Evolutionary conservation across 331 rosid genomes (phyloP), one percentile per base, ranked within the genome.

Genomic region (Pyracantha coccinea): DNA sequence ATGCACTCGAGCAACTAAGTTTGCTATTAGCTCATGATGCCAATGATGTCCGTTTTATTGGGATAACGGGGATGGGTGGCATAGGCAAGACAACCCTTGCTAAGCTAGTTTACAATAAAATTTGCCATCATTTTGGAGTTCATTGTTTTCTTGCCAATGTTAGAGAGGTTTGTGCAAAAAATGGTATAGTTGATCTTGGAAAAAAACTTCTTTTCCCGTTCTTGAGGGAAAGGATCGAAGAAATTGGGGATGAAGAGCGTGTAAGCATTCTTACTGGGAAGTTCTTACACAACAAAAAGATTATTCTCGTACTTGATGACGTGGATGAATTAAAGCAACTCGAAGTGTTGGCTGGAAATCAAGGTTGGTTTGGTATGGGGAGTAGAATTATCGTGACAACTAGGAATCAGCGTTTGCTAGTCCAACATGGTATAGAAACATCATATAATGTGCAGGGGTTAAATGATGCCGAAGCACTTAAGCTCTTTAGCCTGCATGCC

Each of bases 301-400:
- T 78, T 14, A 29, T 78, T 23, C 27, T 78, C 8, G 21, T 78
- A 38, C 28, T 78, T 9, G 77, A 78, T 64, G 82, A 64, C 9
- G 81, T 64, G 15, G 73, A 78, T 78, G 45, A 75, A 10, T 38
- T 38, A 9, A 38, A 10, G 45, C 45, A 38, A 0, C 45, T 38
- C 45, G 0, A 38, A 57, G 10, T 25, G 0, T 44, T 71, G 73
- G 72, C 52, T 14, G 61, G 52, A 35, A 67, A 57, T 5, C 23
- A 53, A 64, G 47, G 28, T 4, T 64, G 77, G 77, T 72, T 78
- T 71, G 50, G 77, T 4, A 29, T 29, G 2, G 73, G 77, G 28
- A 71, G 81, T 67, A 71, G 66, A 78, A 7, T 78, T 35, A 55
- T 78, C 19, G 4, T 78, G 1, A 70, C 75, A 28, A 72, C 82